phyloP scores from a whole-genome alignment of 805 yeast species.

The Pichia cephalocereana region DNA sequence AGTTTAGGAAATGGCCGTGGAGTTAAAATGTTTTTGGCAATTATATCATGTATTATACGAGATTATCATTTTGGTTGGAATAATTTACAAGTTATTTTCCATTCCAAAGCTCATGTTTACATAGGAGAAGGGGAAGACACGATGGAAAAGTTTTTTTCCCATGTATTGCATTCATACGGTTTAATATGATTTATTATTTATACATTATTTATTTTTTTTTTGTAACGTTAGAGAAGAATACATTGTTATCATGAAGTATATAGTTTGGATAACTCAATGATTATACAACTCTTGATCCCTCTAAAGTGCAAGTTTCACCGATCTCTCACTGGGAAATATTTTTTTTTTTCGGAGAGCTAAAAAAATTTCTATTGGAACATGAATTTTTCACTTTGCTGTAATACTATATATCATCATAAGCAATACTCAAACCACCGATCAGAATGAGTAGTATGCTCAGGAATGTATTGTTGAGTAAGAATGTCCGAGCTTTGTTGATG shows the following conservation, averaged over 20 bases:
- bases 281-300: too few relatives aligned
- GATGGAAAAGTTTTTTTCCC: slow-evolving; percentile 22
- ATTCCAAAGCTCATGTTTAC: slow-evolving; percentile 12
- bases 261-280: too few relatives aligned
- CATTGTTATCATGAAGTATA: too few relatives aligned
- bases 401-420: too few relatives aligned
- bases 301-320: too few relatives aligned
- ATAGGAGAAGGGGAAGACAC: slow-evolving; percentile 12
- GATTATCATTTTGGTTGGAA: slow-evolving; percentile 46
- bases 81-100: slow-evolving; percentile 20
- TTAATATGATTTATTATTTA: slow-evolving; percentile 12
- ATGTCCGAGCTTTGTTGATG: neutral
- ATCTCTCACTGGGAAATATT: neutral
- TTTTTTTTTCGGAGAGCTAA: neutral
- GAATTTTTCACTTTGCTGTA: neutral
- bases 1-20: slow-evolving; percentile 10
- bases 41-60: slow-evolving; percentile 32
- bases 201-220: too few relatives aligned
- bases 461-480: neutral
- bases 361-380: neutral
- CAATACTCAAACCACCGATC: too few relatives aligned
- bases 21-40: slow-evolving; percentile 22
- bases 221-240: neutral
- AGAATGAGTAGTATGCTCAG: neutral
- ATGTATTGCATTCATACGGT: slow-evolving; percentile 20